Percentiles rank a stretch among this genome's conserved stretches.
phyloP scores from a whole-genome alignment of 23 red algal species.

The Gracilariopsis chorda region DNA sequence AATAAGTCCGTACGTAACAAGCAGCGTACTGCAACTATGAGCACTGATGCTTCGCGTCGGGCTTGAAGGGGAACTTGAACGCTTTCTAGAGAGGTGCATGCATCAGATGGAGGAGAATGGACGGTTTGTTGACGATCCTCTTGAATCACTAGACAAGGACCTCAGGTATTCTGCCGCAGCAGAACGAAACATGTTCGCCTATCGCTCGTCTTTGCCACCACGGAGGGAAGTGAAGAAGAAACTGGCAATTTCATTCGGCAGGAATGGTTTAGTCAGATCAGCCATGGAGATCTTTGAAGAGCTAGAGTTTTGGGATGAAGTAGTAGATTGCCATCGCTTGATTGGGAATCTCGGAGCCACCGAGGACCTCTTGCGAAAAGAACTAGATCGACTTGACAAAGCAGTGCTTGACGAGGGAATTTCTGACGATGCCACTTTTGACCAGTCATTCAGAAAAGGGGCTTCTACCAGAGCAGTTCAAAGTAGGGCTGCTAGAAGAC shows the following conservation, averaged over 20 bases:
- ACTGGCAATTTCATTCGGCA: slow-evolving; percentile 83
- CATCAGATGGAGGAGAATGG: slow-evolving; percentile 82
- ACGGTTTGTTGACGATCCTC: slow-evolving; percentile 56
- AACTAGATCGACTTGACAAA: slow-evolving; percentile 54
- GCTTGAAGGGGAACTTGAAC: slow-evolving; percentile 66
- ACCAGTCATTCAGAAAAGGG: slow-evolving; percentile 2
- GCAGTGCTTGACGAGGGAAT: slow-evolving; percentile 54
- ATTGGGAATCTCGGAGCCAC: slow-evolving; percentile 87
- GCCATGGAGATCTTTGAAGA: slow-evolving; percentile 89
- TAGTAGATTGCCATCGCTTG: slow-evolving; percentile 93
- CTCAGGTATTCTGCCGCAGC: slow-evolving; percentile 4
- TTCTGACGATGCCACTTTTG: neutral
- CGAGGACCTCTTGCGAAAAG: slow-evolving; percentile 61
- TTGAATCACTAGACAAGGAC: neutral
- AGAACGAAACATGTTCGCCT: slow-evolving; percentile 62
- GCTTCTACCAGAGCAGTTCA: slow-evolving; percentile 19
- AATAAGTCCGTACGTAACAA: slow-evolving; percentile 19
- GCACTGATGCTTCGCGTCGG: slow-evolving; percentile 66
- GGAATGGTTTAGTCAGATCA: slow-evolving; percentile 87
- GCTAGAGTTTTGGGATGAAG: slow-evolving; percentile 88
- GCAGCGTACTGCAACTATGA: slow-evolving; percentile 49
- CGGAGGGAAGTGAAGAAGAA: slow-evolving; percentile 84
- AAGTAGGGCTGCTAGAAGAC: slow-evolving; percentile 42
- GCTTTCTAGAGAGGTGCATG: slow-evolving; percentile 85
- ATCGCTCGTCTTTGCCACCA: slow-evolving; percentile 62